Evolutionary conservation across 1,284 basidiomycete genomes (phyloP), one percentile per base, ranked within the genome.

Genomic region (Inonotus hispidus): DNA sequence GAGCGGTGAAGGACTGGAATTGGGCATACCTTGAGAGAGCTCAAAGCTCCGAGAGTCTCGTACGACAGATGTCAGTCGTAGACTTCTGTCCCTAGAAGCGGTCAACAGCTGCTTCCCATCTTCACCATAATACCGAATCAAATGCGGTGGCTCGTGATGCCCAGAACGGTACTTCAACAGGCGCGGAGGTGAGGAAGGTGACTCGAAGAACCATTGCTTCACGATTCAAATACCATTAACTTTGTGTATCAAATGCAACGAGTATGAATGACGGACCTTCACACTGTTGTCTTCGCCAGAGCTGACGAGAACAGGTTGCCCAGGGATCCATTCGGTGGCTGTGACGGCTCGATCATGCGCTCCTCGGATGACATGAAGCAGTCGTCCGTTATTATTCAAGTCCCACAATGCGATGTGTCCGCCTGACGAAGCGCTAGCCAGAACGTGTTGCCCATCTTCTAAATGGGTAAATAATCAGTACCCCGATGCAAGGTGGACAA

Each of bases 201-300:
- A 90, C 71, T 99, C 97, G 68, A 98, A 97, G 52, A 97, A 75
- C 96, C 97, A 99, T 92, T 99, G 95, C 93, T 95, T 68, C 14
- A 56, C 55, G 16, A 23, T 27, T 16, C 55, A 58, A 61, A 43
- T n/a, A 4, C 7, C 19, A 43, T n/a, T 16, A 43, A n/a, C 1
- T 14, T 43, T 19, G 32, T 45, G 41, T 14, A 23, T 49, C 46
- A 29, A 8, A 49, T 14, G 41, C 43, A 65, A 53, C 14, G 45
- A 19, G n/a, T 52, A 19, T 16, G 29, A 60, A 6, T 53, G 27
- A 47, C 72, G 53, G 58, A 94, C 92, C 80, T 96, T 96, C 62
- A 98, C 83, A 68, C 92, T 93, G 70, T 98, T 98, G 72, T 98
- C 95, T 65, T 89, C 90, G 21, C 93, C 91, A 0, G 91, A 92